Percentiles rank a stretch among this genome's conserved stretches.
phyloP scores from a whole-genome alignment of 129 eudicot genomes.

The Glebionis coronaria region DNA sequence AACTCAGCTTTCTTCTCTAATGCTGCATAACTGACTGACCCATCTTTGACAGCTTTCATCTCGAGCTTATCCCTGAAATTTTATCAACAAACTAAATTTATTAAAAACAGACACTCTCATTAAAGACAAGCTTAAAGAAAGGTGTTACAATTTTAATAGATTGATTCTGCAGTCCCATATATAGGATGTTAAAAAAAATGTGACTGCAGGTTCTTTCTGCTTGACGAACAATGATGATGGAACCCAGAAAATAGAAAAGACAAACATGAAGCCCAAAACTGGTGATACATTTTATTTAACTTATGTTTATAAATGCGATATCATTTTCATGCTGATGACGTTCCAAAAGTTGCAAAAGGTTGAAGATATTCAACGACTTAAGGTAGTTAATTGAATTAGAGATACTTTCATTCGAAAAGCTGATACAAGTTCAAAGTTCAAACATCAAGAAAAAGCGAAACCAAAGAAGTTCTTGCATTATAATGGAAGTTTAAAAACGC shows the following conservation, averaged over 20 bases:
- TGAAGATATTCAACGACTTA: background rate
- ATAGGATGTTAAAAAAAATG: background rate
- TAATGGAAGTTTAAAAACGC: no score
- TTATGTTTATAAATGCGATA: background rate
- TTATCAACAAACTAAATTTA: background rate
- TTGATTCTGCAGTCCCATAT: background rate
- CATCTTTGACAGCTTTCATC: conserved; percentile 84
- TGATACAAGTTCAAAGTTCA: no score
- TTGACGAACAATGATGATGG: background rate
- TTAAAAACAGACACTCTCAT: background rate
- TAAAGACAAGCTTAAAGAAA: background rate
- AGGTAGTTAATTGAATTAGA: background rate
- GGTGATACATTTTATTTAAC: background rate
- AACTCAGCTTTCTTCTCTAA: conserved; percentile 84
- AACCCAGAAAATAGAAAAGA: background rate
- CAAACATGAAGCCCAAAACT: background rate
- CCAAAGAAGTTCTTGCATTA: no score
- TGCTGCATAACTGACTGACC: conserved; percentile 91
- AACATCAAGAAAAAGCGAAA: no score
- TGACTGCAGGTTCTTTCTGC: background rate
- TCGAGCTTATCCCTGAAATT: conserved; percentile 82
- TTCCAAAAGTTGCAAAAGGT: background rate
- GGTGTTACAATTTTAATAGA: background rate
- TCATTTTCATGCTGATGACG: background rate
- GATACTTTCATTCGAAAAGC: no score